Evolutionary conservation across 805 yeast species (phyloP).

Genomic region (Saccharomycopsis vini): DNA sequence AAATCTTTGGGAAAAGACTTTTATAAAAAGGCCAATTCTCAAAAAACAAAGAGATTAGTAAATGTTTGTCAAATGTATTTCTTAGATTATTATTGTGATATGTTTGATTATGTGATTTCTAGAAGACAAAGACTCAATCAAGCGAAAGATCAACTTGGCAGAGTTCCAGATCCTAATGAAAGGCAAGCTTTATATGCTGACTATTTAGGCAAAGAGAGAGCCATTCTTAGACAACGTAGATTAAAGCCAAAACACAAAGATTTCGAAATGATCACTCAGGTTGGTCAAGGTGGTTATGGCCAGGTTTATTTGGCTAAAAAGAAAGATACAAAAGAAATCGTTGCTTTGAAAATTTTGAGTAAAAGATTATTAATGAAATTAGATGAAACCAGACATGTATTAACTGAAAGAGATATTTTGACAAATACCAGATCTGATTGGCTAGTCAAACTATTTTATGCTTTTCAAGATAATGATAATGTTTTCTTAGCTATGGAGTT

Average conservation of each 20-base stretch:
- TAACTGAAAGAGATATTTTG: constrained; percentile 92
- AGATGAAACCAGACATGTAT: constrained; percentile 91
- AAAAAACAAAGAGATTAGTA: constrained; percentile 76
- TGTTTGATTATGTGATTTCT: constrained; percentile 83
- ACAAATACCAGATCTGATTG: constrained; percentile 95
- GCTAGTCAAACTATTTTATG: constrained; percentile 88
- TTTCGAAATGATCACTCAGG: constrained; percentile 94
- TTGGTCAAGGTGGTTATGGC: constrained; percentile 99
- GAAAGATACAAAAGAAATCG: constrained; percentile 87
- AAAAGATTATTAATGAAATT: constrained; percentile 77
- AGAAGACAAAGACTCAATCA: constrained; percentile 75
- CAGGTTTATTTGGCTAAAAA: constrained; percentile 95
- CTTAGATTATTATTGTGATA: constrained; percentile 90
- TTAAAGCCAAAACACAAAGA: constrained; percentile 90
- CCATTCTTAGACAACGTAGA: constrained; percentile 77
- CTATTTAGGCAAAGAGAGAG: constrained; percentile 78
- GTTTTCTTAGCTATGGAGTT: constrained; percentile 97
- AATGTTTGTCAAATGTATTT: constrained; percentile 92
- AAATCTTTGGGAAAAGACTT: constrained; percentile 32
- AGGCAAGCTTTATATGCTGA: constrained; percentile 57
- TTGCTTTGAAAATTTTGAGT: constrained; percentile 88
- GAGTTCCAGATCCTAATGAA: constrained; percentile 22
- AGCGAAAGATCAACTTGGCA: constrained; percentile 41
- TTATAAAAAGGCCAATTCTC: constrained; percentile 49
- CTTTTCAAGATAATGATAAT: constrained; percentile 87